Conservation (phyloP, 2,329 filamentous ascomycete species). For the Fusarium sp. region DNA sequence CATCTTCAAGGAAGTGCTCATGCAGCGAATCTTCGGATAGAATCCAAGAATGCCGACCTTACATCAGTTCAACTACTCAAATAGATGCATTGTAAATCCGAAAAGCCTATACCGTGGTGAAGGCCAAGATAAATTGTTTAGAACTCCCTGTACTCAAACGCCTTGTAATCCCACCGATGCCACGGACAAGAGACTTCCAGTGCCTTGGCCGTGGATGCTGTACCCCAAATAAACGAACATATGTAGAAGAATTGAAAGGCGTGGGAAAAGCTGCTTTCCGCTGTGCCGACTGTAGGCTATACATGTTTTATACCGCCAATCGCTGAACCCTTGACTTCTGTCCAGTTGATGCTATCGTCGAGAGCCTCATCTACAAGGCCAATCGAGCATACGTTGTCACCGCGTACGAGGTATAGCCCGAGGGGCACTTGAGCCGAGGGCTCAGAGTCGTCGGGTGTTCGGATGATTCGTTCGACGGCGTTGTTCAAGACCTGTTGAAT, state of each 20-base stretch:
- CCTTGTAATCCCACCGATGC: conserved; percentile 39
- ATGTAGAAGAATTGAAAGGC: conserved; percentile 8
- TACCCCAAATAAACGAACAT: conserved; percentile 38
- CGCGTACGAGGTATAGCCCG: conserved; percentile 90
- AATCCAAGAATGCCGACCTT: conserved; percentile 1
- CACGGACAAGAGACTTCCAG: conserved; percentile 17
- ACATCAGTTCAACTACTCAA: conserved; percentile 37
- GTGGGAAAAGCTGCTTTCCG: conserved; percentile 3
- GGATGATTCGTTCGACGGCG: conserved; percentile 90
- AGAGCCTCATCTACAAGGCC: conserved; percentile 91
- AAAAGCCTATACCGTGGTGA: conserved; percentile 35
- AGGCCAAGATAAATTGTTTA: conserved; percentile 45
- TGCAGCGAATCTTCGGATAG: conserved; percentile 72
- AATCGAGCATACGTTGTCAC: conserved; percentile 92
- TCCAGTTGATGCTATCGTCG: conserved; percentile 93
- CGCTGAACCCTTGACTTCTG: conserved; percentile 84
- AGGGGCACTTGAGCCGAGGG: conserved; percentile 83
- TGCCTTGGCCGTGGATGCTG: conserved; percentile 33
- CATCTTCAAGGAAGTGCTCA: conserved; percentile 73
- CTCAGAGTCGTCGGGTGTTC: conserved; percentile 84
- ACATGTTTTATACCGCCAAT: conserved; percentile 87
- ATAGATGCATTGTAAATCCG: conserved; percentile 23
- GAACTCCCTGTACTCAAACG: conserved; percentile 48
- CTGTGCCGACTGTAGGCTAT: conserved; percentile 47
- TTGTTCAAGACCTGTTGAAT: conserved; percentile 75